phyloP scores from a whole-genome alignment of 345 rosid genomes.

The Cardamine occulta region DNA sequence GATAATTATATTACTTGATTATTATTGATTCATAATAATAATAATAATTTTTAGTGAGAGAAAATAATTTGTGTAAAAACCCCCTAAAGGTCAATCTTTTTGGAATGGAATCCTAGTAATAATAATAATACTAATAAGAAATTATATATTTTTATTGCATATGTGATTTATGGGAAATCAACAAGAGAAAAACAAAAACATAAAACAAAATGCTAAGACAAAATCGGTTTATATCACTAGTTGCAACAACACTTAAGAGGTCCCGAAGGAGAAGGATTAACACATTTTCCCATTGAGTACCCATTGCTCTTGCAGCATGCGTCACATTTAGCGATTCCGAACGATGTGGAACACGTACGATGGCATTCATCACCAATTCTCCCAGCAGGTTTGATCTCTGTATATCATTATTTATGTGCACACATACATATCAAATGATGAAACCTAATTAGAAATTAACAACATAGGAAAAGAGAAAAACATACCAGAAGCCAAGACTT shows the following conservation, averaged over 20 bases:
- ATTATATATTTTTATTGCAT: not conserved
- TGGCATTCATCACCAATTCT: not conserved
- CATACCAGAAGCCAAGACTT: slow-evolving; percentile 8
- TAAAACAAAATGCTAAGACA: not conserved
- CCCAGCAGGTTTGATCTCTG: slow-evolving; percentile 5
- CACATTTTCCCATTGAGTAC: not conserved
- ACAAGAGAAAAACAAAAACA: not conserved
- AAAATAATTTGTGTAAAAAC: too few species aligned
- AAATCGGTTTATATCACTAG: not conserved
- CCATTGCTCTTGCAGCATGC: not conserved
- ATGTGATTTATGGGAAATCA: not conserved
- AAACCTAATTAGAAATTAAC: not conserved
- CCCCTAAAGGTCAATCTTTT: too few species aligned
- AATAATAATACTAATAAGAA: not conserved
- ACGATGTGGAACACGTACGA: not conserved
- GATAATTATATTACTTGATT: too few species aligned
- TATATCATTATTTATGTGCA: not conserved
- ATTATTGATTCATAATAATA: too few species aligned
- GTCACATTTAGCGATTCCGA: not conserved
- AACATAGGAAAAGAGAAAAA: not conserved
- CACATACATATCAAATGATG: not conserved
- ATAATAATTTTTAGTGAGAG: too few species aligned
- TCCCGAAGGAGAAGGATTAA: not conserved
- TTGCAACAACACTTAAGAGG: not conserved
- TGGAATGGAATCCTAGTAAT: too few species aligned